These are phyloP conservation scores for Benincasa hispida DNA, from an alignment of 306 rosid genomes.

Conservation along the genomic window DNA sequence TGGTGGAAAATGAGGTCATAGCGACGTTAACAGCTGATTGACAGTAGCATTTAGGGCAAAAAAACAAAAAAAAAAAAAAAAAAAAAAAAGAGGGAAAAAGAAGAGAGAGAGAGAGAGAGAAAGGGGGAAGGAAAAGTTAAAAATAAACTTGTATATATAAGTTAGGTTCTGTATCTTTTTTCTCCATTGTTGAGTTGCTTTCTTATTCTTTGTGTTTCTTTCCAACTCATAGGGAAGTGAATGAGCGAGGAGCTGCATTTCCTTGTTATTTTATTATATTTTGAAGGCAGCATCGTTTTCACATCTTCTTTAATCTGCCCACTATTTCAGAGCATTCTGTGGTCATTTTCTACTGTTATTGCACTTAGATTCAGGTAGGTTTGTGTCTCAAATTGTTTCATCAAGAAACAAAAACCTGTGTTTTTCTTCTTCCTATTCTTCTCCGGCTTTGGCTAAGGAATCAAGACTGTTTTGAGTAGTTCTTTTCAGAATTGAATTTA, in stretches of 20 bases:
- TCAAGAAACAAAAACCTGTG: neutral
- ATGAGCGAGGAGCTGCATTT: constrained; percentile 5
- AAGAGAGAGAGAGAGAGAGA: neutral
- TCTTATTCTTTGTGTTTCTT: neutral
- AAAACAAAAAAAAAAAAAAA: neutral
- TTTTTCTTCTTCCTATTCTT: neutral
- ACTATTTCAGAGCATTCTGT: neutral
- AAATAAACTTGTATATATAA: constrained; percentile 1
- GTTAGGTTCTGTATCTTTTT: neutral
- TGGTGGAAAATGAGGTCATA: constrained; percentile 7
- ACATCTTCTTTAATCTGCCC: neutral
- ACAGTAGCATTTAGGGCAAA: neutral
- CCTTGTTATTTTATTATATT: neutral
- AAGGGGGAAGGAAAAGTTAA: neutral
- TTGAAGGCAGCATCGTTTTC: neutral
- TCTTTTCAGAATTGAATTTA: neutral
- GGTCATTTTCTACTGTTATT: neutral
- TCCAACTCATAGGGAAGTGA: constrained; percentile 10
- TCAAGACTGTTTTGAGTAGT: neutral
- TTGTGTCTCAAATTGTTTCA: neutral
- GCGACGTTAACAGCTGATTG: neutral
- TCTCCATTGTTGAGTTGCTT: constrained; percentile 8
- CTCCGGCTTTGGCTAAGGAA: neutral
- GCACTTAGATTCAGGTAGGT: neutral
- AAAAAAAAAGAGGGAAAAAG: neutral